Evolutionary conservation across 345 rosid species (phyloP).

Genomic region (Lepidium aucheri): DNA sequence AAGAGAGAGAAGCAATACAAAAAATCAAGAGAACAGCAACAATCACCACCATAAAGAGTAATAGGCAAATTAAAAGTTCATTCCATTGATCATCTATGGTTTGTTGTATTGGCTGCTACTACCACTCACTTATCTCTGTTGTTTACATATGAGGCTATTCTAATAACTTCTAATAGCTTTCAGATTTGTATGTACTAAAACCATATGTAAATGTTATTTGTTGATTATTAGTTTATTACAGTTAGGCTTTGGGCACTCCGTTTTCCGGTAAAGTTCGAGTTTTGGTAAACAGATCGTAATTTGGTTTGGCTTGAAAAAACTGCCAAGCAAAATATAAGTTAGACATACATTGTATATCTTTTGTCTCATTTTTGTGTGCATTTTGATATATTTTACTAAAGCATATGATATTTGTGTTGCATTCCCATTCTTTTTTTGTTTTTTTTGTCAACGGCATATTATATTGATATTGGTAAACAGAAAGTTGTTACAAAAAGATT

Average conservation of each 20-base stretch:
- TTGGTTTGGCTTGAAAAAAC: not conserved
- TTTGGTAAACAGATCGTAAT: not conserved
- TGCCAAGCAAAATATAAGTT: too few species aligned
- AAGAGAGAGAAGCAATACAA: slow-evolving; percentile 43
- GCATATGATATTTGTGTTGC: too few species aligned
- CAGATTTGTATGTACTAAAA: slow-evolving; percentile 1
- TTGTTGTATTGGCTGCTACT: not conserved
- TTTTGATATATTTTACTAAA: too few species aligned
- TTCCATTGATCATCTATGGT: not conserved
- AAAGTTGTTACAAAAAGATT: too few species aligned
- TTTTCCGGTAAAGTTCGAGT: not conserved
- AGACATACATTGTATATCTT: too few species aligned
- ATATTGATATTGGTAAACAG: too few species aligned
- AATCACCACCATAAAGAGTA: slow-evolving; percentile 17
- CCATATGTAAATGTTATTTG: not conserved
- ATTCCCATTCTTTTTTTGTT: too few species aligned
- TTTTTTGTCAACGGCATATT: too few species aligned
- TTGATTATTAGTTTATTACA: not conserved
- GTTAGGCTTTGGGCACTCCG: not conserved
- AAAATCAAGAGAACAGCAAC: slow-evolving; percentile 14
- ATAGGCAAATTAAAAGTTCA: not conserved
- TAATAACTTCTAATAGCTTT: not conserved
- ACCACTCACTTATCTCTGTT: not conserved
- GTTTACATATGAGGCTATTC: not conserved
- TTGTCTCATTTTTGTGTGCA: too few species aligned